Evolutionary conservation across 1,284 basidiomycete species (phyloP).

Genomic region (Ustilago cynodontis): DNA sequence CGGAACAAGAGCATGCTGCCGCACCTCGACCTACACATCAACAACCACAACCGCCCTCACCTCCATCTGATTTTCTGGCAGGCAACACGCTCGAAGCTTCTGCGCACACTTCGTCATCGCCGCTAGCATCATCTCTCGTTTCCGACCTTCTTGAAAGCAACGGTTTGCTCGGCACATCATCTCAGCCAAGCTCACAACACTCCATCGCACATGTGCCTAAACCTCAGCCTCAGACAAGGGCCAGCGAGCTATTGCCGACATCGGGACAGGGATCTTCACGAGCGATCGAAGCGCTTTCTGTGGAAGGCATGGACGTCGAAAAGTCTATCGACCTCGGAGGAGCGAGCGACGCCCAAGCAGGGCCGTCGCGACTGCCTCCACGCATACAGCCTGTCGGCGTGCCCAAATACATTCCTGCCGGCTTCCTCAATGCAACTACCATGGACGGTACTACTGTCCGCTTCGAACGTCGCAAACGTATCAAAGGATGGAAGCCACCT

Average conservation of each 20-base stretch:
- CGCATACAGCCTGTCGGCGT: slow-evolving; percentile 21
- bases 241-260: slow-evolving; percentile 14
- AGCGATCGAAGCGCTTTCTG: slow-evolving; percentile 31
- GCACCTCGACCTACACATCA: background rate
- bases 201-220: slow-evolving; percentile 7
- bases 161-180: slow-evolving; percentile 36
- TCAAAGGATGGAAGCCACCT: slow-evolving; percentile 58
- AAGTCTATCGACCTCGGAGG: background rate
- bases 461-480: slow-evolving; percentile 58
- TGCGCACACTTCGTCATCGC: background rate
- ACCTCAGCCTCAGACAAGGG: slow-evolving; percentile 5
- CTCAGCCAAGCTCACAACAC: slow-evolving; percentile 37
- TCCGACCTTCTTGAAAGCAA: slow-evolving; percentile 44
- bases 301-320: background rate
- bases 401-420: slow-evolving; percentile 66
- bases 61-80: background rate
- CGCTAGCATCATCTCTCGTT: slow-evolving; percentile 20
- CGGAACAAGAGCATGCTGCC: slow-evolving; percentile 24
- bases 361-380: slow-evolving; percentile 21
- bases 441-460: slow-evolving; percentile 51
- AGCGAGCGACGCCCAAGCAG: slow-evolving; percentile 6
- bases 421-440: slow-evolving; percentile 47
- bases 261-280: slow-evolving; percentile 23
- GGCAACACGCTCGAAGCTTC: background rate
- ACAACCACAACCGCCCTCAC: slow-evolving; percentile 5